phyloP scores from a whole-genome alignment of 2,329 filamentous ascomycete genomes.

The Peltaster fructicola region DNA sequence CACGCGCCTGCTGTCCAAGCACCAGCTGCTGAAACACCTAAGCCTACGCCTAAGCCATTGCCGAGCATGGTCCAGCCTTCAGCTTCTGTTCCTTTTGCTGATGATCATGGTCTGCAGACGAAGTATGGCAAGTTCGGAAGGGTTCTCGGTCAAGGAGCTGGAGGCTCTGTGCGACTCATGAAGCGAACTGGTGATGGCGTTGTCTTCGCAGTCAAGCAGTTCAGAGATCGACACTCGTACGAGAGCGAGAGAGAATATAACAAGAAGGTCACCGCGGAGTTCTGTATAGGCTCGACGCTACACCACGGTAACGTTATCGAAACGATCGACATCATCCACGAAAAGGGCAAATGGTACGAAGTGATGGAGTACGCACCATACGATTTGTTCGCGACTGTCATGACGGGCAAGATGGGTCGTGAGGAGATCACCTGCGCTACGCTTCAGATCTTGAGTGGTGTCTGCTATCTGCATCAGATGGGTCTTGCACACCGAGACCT shows the following conservation, averaged over 20 bases:
- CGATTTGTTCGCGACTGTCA: slow-evolving; percentile 93
- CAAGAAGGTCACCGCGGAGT: slow-evolving; percentile 95
- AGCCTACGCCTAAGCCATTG: no score
- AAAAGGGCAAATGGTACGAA: slow-evolving; percentile 89
- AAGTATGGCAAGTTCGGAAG: slow-evolving; percentile 95
- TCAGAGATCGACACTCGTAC: slow-evolving; percentile 77
- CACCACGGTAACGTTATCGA: slow-evolving; percentile 98
- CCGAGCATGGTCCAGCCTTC: no score
- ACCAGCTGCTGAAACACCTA: no score
- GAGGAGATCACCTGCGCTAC: slow-evolving; percentile 85
- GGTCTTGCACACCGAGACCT: slow-evolving; percentile 86
- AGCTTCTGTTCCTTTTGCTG: slow-evolving; percentile 84
- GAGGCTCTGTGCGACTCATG: slow-evolving; percentile 85
- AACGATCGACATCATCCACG: slow-evolving; percentile 87
- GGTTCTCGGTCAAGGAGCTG: slow-evolving; percentile 82
- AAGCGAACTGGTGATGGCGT: slow-evolving; percentile 82
- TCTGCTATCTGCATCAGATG: slow-evolving; percentile 88
- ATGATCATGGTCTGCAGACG: slow-evolving; percentile 75
- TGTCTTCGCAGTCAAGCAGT: slow-evolving; percentile 96
- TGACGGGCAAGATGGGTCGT: slow-evolving; percentile 93
- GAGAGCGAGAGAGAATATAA: slow-evolving; percentile 91
- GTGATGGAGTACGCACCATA: slow-evolving; percentile 98
- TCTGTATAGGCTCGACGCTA: slow-evolving; percentile 90
- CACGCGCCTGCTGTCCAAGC: no score
- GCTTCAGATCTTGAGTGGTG: slow-evolving; percentile 83